phyloP scores from a whole-genome alignment of 768 basidiomycete genomes.

The Pilatotrama ljubarskyi region DNA sequence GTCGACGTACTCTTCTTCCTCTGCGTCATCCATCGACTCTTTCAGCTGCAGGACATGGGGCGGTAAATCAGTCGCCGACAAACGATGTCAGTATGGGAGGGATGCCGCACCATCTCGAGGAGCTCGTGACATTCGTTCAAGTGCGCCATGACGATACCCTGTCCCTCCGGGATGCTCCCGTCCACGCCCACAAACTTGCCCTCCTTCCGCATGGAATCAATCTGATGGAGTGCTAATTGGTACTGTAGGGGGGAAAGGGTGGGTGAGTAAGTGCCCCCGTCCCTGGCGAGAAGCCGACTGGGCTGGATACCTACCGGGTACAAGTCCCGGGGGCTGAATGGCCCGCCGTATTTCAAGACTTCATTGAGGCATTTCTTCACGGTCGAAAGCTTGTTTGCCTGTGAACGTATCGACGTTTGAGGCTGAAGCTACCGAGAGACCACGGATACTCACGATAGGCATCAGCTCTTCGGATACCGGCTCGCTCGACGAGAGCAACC shows the following conservation, averaged over 20 bases:
- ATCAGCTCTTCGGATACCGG: constrained; percentile 98
- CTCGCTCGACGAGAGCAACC: constrained; percentile 89
- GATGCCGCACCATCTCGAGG: constrained; percentile 76
- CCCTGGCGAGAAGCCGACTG: not conserved
- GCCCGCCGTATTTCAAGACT: constrained; percentile 92
- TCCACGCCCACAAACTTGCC: constrained; percentile 91
- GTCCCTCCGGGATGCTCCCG: constrained; percentile 91
- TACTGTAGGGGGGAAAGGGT: constrained; percentile 58
- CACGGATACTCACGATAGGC: constrained; percentile 70
- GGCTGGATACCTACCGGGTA: constrained; percentile 70
- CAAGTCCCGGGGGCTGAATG: constrained; percentile 87
- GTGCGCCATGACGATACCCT: constrained; percentile 95
- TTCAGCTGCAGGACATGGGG: constrained; percentile 58
- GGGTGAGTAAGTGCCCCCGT: not conserved
- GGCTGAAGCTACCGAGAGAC: not conserved
- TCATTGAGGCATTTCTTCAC: constrained; percentile 97
- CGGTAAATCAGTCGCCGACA: not conserved
- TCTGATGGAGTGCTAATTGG: constrained; percentile 92
- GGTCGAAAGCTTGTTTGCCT: constrained; percentile 96
- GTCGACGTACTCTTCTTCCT: constrained; percentile 42
- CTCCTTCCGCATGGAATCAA: constrained; percentile 89
- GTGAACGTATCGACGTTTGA: not conserved
- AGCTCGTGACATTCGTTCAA: constrained; percentile 95
- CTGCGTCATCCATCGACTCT: constrained; percentile 77
- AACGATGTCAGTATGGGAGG: not conserved